These are phyloP conservation scores for Pleurozium schreberi DNA, from an alignment of 225 moss, liverwort and hornwort genomes.

Conservation along the genomic window DNA sequence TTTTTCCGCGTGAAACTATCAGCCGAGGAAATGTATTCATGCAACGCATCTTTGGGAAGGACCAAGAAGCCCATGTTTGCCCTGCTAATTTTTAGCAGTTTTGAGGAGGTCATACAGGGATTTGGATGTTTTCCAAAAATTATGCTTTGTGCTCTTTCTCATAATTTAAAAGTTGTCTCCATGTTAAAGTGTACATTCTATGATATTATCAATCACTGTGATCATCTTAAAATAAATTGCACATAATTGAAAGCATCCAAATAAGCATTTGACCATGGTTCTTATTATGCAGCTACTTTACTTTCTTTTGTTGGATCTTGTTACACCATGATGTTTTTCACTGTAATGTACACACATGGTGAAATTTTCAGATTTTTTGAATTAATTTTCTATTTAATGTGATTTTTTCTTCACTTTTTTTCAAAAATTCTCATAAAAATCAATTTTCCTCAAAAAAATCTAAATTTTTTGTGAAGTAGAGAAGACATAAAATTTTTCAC, in stretches of 20 bases:
- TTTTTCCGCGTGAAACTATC: not conserved
- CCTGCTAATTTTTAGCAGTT: not conserved
- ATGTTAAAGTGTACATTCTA: not conserved
- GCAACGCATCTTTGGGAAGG: not conserved
- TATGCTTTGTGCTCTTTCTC: too few relatives aligned
- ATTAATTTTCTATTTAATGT: too few relatives aligned
- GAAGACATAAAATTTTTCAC: too few relatives aligned
- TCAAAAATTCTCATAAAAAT: too few relatives aligned
- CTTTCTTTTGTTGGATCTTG: too few relatives aligned
- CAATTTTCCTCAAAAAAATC: too few relatives aligned
- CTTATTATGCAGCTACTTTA: not conserved
- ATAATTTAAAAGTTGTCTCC: too few relatives aligned
- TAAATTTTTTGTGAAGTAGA: too few relatives aligned
- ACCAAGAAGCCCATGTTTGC: not conserved
- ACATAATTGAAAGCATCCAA: not conserved
- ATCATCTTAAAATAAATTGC: not conserved
- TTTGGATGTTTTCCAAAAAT: not conserved
- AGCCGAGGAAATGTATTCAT: not conserved
- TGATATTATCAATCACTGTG: not conserved
- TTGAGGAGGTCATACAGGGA: not conserved
- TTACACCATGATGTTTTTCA: too few relatives aligned
- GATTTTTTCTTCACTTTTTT: too few relatives aligned
- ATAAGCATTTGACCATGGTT: not conserved
- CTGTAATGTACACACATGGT: too few relatives aligned
- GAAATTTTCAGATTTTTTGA: too few relatives aligned